Base-by-base conservation (phyloP, 805 yeast species). In the Sugiyamaella boreocaroliniensis region DNA sequence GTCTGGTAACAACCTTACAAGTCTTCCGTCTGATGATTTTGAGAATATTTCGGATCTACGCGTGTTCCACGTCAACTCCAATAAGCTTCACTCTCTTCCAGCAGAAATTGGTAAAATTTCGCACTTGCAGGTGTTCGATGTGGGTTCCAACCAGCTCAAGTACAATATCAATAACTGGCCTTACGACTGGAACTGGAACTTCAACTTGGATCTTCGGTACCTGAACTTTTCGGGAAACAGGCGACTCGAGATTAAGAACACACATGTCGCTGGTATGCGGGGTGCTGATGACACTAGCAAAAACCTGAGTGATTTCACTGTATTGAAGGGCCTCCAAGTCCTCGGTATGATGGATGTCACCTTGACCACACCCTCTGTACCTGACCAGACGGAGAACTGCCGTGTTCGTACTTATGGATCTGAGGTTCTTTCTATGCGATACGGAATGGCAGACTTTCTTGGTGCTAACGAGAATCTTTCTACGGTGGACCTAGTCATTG, bases 121-220 rank as follows among this genome's bases (percentile, higher is more conserved):
- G 1, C 76, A 79, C 22, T 71, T 93, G 62, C 78, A 77, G 32
- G 84, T 82, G 9, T 75, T 93, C 40, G 99, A 93, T 70, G 93
- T 88, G 15, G 96, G 97, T 2, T 86, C 95, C 1, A 93, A 93
- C 66, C 84, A 83, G 55, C 73, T 93, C 68, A 86, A 89, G 63
- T 93, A 93, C 68, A 93, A 93, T 62, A 89, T 92, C 52, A 85
- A 93, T 2, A 93, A 93, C 67, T 87, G 89, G 78, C 95, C 93
- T 14, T 92, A 88, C 64, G 99, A 93, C 66, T 93, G 98, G 97
- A 93, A 89, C 69, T 93, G 99, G 99, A 83, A 85, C 61, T 83
- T 82, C 73, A 93, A 93, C 64, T 73, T 77, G 50, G 80, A 81
- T 43, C 73, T 93, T 67, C 81, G 76, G 59, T 89, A 85, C 62